These are phyloP conservation scores for Lablab purpureus DNA, from an alignment of 306 rosid genomes.

Conservation along the genomic window DNA sequence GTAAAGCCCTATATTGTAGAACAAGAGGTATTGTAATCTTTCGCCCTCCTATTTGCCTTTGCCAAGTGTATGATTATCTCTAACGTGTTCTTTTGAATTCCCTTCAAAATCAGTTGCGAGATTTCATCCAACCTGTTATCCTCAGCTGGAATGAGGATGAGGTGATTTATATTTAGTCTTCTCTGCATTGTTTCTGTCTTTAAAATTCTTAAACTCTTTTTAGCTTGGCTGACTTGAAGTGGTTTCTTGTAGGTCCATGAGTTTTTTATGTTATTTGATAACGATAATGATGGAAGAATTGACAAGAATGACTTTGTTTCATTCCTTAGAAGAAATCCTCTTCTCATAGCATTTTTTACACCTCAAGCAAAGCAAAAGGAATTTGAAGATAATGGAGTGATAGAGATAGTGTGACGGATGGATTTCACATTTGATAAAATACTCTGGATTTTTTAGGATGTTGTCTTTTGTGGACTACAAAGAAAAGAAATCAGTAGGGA, in stretches of 20 bases:
- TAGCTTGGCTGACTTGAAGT: conserved; percentile 15
- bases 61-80: conserved; percentile 32
- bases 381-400: conserved; percentile 39
- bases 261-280: conserved; percentile 69
- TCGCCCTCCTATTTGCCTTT: conserved; percentile 18
- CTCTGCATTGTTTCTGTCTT: conserved; percentile 7
- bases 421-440: conserved; percentile 39
- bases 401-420: conserved; percentile 55
- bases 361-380: conserved; percentile 57
- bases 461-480: conserved; percentile 35
- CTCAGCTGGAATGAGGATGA: conserved; percentile 64
- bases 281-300: conserved; percentile 65
- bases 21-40: conserved; percentile 58
- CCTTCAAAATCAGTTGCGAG: conserved; percentile 63
- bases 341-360: conserved; percentile 78
- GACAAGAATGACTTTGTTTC: conserved; percentile 68
- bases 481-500: conserved; percentile 40
- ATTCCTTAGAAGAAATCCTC: conserved; percentile 75
- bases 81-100: conserved; percentile 38
- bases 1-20: conserved; percentile 56
- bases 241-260: conserved; percentile 64
- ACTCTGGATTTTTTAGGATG: conserved; percentile 31
- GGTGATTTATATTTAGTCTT: conserved; percentile 53
- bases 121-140: conserved; percentile 58
- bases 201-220: background rate